Conservation (phyloP, 768 basidiomycete genomes). For the Zangia roseola region DNA sequence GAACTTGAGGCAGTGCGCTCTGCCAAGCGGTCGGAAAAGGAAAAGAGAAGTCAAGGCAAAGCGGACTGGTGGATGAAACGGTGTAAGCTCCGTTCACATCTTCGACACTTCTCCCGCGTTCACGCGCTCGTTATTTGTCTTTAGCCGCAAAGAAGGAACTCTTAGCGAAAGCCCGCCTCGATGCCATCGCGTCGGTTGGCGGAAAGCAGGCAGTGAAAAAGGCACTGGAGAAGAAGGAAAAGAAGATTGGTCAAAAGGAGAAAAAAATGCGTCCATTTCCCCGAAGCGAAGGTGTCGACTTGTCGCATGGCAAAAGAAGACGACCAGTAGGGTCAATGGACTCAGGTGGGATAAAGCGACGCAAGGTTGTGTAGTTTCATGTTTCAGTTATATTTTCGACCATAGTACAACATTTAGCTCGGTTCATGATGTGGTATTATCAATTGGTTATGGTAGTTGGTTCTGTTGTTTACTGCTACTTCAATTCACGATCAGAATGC, state of each 20-base stretch:
- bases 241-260: conserved; percentile 84
- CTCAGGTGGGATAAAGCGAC: conserved; percentile 20
- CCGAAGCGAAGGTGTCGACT: conserved; percentile 15
- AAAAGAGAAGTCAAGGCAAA: conserved; percentile 75
- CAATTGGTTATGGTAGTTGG: conserved; percentile 27
- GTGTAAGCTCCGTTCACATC: conserved; percentile 44
- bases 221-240: conserved; percentile 86
- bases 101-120: neutral
- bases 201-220: conserved; percentile 83
- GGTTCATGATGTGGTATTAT: conserved; percentile 23
- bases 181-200: conserved; percentile 72
- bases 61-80: conserved; percentile 83
- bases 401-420: neutral
- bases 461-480: conserved; percentile 28
- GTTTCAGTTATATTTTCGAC: neutral
- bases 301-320: conserved; percentile 13
- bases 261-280: conserved; percentile 78
- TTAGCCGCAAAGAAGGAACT: conserved; percentile 78
- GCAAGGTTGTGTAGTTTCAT: conserved; percentile 14
- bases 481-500: conserved; percentile 27
- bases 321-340: conserved; percentile 15
- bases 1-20: conserved; percentile 62
- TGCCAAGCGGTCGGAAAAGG: conserved; percentile 45
- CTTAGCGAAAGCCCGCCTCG: conserved; percentile 71
- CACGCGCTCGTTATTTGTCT: conserved; percentile 3